Base-by-base conservation (phyloP, 2,329 filamentous ascomycete species). In the Hortaea sp. region DNA sequence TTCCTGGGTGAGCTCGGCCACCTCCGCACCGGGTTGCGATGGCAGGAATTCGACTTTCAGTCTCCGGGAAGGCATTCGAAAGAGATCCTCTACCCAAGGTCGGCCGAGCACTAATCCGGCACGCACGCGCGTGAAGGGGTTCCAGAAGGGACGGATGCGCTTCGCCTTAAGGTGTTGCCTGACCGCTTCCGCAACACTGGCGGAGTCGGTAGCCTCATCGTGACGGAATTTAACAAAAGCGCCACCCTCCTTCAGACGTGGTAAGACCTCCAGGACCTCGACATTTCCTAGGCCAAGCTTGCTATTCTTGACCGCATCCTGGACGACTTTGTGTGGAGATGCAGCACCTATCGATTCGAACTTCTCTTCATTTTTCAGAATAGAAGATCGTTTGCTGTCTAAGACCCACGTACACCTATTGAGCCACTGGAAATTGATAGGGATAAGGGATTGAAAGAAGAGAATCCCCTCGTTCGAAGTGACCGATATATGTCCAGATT, bases 51-150 rank as follows among this genome's bases (percentile, higher is more conserved):
- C 90, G 20, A 95, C 81, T 55, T 80, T 84, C 34, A 98, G 60
- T 29, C 85, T 76, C 37, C 73, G 74, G 47, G 82, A 87, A 0
- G 92, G 92, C 43, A 88, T 81, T 5, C 88, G 79, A 55, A 88
- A 85, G 29, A 98, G 70, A 62, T 98, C 92, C 60, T 97, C 92
- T 2, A 97, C 76, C 92, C 92, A 98, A 0, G 92, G 92, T 20
- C 82, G 79, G 7, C 92, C 92, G 46, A 79, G 74, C 2, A 98
- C 92, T 5, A 88, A 69, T 27, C 81, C 80, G 3, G 81, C 80
- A 42, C 78, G 76, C 47, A 94, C 82, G 10, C 76, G 69, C 20
- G 79, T 75, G 53, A 95, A 82, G 0, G 88, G 88, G 55, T 83
- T 94, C 71, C 92, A 95, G 85, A 89, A 94, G 2, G 90, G 89